Percentiles rank a stretch among this genome's conserved stretches.
These are phyloP conservation scores for Lentinula detonsa DNA, from an alignment of 768 basidiomycete genomes.

Conservation along the genomic window DNA sequence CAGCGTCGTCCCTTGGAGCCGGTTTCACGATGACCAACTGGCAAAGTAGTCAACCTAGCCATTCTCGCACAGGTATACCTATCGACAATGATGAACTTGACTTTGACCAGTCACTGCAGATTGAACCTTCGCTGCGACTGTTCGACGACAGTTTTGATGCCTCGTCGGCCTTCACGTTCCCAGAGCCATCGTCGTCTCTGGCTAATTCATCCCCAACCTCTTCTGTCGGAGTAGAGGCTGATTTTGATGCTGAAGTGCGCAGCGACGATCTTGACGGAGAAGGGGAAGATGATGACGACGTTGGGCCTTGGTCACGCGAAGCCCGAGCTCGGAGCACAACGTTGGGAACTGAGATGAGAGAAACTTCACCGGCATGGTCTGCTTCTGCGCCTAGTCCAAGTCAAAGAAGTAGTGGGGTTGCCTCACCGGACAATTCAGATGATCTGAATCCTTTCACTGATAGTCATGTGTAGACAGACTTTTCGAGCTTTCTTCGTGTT, in stretches of 20 bases:
- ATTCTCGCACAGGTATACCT: background rate
- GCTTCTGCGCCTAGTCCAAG: background rate
- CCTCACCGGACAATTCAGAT: background rate
- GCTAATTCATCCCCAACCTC: background rate
- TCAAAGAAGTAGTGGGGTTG: background rate
- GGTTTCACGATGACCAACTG: background rate
- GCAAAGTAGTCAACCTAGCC: background rate
- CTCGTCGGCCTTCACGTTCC: background rate
- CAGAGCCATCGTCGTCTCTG: background rate
- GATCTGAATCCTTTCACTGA: background rate
- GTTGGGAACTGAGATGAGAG: background rate
- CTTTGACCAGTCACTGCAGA: background rate
- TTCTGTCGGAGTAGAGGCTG: background rate
- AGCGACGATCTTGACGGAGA: background rate
- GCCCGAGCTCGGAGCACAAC: background rate
- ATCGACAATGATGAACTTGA: background rate
- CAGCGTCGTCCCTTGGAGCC: background rate
- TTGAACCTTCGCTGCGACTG: background rate
- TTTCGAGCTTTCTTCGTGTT: too few species aligned
- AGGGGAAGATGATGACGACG: background rate
- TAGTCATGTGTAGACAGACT: background rate
- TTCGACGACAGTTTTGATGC: background rate
- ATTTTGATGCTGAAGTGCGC: background rate
- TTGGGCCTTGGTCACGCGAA: background rate
- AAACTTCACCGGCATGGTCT: background rate